Evolutionary conservation across 257 asterid species (phyloP), one percentile per base, ranked within the genome.

Genomic region (Fraxinus americana): DNA sequence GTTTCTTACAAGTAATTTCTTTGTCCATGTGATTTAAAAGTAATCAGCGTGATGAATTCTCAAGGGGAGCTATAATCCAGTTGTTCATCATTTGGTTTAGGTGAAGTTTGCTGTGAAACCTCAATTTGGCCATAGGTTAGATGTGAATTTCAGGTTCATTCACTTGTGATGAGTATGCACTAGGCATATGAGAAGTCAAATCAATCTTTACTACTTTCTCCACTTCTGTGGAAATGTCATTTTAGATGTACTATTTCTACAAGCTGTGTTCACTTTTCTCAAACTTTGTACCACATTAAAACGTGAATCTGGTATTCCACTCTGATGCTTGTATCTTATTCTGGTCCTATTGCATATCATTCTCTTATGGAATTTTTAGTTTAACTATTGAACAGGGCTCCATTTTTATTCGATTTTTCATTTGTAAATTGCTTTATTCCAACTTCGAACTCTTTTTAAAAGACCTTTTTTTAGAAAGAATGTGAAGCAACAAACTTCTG

Each of bases 381-480:
- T 34, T 25, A 71, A 4, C 76, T 17, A 65, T 54, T 76, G 36
- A 57, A 77, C 36, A 38, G 41, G 54, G 72, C 23, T 32, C 36
- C 19, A 57, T 30, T 84, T 63, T 84, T 50, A 12, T 67, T 75
- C 61, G 7, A 19, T 57, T 17, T 75, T 38, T 71, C 32, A 5
- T 72, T 48, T 45, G 35, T 2, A 54, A 76, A 48, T 14, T 67
- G 39, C 25, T 23, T 9, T 63, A 59, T 48, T 41, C 68, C 59
- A 12, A 30, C 78, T 17, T 78, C 34, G 67, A 17, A 50, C 34
- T 12, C 25, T 70, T 27, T 54, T 32, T n/a, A 12, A 69, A 70
- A 25, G 52, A 32, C 41, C 67, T 35, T 16, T 82, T 34, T 43
- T 72, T 79, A 54, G 69, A 73, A 25, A 77, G 73, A 71, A 74